phyloP scores from a whole-genome alignment of 345 rosid genomes.

The Arabidopsis arenosa region DNA sequence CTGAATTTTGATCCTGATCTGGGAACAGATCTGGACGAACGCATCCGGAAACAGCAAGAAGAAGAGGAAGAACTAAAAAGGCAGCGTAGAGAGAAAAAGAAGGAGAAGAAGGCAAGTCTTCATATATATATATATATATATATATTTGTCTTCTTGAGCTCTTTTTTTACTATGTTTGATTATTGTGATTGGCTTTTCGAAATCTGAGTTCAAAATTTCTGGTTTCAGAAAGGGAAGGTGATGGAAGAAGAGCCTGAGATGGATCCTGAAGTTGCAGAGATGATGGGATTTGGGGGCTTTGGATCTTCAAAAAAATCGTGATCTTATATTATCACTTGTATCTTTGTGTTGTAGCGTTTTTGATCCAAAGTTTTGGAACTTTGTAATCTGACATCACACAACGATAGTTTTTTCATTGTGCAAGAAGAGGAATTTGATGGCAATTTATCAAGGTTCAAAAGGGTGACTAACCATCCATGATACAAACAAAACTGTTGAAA shows the following conservation, averaged over 20 bases:
- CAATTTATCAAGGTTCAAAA: too few relatives aligned
- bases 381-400: slow-evolving; percentile 14
- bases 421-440: slow-evolving; percentile 11
- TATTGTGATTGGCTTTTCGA: slow-evolving; percentile 10
- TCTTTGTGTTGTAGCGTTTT: slow-evolving; percentile 27
- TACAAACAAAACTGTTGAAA: too few relatives aligned
- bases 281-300: slow-evolving; percentile 98
- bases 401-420: not conserved
- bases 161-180: not conserved
- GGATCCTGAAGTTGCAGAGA: slow-evolving; percentile 92
- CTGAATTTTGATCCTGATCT: slow-evolving; percentile 12
- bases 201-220: slow-evolving; percentile 9
- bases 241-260: slow-evolving; percentile 80
- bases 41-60: slow-evolving; percentile 82
- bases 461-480: too few relatives aligned
- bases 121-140: not conserved
- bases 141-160: slow-evolving; percentile 16
- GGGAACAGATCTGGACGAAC: slow-evolving; percentile 81
- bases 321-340: slow-evolving; percentile 11
- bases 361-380: slow-evolving; percentile 16
- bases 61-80: slow-evolving; percentile 91
- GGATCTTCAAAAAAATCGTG: slow-evolving; percentile 75
- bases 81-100: slow-evolving; percentile 83
- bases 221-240: slow-evolving; percentile 79
- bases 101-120: slow-evolving; percentile 85